Conservation (phyloP, 257 asterid species). For the Galeopsis tetrahit region DNA sequence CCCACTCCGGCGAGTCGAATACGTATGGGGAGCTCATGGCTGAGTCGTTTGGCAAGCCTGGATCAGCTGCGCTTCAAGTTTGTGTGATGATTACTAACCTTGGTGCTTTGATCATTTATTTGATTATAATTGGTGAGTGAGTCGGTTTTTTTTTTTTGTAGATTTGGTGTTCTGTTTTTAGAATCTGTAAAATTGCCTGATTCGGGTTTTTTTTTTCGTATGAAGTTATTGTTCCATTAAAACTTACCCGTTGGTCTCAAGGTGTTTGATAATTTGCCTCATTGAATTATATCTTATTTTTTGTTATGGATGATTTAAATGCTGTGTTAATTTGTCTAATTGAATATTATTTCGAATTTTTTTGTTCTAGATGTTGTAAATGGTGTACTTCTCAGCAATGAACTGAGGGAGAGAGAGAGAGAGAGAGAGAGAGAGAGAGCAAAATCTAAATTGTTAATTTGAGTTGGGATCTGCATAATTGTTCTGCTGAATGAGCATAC, state of each 20-base stretch:
- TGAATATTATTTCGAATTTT: too few species aligned
- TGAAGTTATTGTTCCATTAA: neutral
- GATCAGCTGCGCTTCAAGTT: conserved; percentile 82
- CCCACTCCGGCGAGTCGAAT: conserved; percentile 62
- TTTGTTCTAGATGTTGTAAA: neutral
- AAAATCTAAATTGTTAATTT: neutral
- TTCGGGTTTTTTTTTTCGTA: neutral
- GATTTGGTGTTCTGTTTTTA: neutral
- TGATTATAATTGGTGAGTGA: conserved; percentile 85
- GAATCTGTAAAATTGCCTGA: neutral
- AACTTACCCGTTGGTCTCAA: neutral
- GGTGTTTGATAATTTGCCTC: conserved; percentile 21
- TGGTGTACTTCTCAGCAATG: neutral
- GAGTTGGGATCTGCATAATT: conserved; percentile 1
- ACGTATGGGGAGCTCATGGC: conserved; percentile 93
- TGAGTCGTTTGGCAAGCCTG: conserved; percentile 85
- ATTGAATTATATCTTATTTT: neutral
- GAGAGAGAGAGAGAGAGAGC: neutral
- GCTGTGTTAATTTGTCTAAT: neutral
- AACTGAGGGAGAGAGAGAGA: neutral
- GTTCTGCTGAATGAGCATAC: neutral
- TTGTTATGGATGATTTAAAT: neutral
- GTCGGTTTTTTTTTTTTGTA: neutral
- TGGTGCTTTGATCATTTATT: conserved; percentile 89
- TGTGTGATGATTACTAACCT: conserved; percentile 87